Evolutionary conservation across 768 basidiomycete genomes (phyloP), one percentile per base, ranked within the genome.

Genomic region (Boletus rufocinnamomeus): DNA sequence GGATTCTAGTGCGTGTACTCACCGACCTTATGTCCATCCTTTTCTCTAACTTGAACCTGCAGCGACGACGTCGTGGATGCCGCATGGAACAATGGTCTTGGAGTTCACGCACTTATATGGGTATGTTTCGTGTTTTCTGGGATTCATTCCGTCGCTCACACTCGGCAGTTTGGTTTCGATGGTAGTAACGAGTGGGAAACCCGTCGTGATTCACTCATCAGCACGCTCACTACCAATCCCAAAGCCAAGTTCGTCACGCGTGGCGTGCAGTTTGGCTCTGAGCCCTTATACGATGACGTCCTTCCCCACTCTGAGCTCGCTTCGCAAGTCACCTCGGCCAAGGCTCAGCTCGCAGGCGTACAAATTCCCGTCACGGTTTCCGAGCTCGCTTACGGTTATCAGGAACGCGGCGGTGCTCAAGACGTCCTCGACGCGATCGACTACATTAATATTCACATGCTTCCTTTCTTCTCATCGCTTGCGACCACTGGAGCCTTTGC

Each of bases 101-200:
- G 89, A 46, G 85, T 91, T 6, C 88, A 90, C 60, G 86, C 87
- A 17, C 73, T 89, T 21, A 83, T 91, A 59, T 90, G 87, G 88
- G 87, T 87, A 65, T 63, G 79, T 50, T 45, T n/a, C 28, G 16
- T 38, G 16, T 49, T n/a, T 37, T 28, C 13, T 30, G 2, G 13
- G 11, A 19, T 52, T 3, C 11, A 21, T 40, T 46, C 17, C 17
- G 17, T 51, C 1, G 3, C 32, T 62, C 41, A 65, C 2, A 17
- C 17, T 32, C 4, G 10, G 6, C 32, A 76, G 77, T 78, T 76
- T 61, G 75, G 76, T 41, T 77, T 76, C 45, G 60, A 70, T 52
- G 75, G 74, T n/a, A 53, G 60, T 32, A 67, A 82, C 61, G 64
- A 79, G 59, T 89, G 85, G 84, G 75, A 76, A 55, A 71, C 75